phyloP scores from a whole-genome alignment of 1,139 yeast species.

The Zygotorulaspora mrakii region DNA sequence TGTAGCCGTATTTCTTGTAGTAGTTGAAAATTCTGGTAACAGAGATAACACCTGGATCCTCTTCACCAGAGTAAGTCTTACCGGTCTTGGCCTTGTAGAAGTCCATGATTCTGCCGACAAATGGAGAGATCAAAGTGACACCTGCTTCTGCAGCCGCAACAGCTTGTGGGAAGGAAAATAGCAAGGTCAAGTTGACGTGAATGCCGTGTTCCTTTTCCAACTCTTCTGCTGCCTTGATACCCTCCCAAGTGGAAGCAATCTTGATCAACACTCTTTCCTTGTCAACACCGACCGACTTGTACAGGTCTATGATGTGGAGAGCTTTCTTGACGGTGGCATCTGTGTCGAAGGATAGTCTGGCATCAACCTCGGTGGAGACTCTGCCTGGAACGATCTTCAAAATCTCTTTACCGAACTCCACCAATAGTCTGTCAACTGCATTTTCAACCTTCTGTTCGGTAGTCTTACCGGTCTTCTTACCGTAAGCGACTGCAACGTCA shows the following conservation, averaged over 20 bases:
- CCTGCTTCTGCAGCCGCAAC: slow-evolving; percentile 99
- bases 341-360: slow-evolving; percentile 92
- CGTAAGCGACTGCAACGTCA: slow-evolving; percentile 86
- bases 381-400: slow-evolving; percentile 96
- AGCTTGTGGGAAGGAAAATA: slow-evolving; percentile 95
- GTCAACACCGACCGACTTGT: slow-evolving; percentile 75
- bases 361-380: slow-evolving; percentile 98
- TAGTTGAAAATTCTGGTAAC: slow-evolving; percentile 89
- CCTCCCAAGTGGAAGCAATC: slow-evolving; percentile 98
- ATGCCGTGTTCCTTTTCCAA: slow-evolving; percentile 86
- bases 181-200: slow-evolving; percentile 92
- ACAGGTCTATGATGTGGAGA: slow-evolving; percentile 75
- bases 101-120: slow-evolving; percentile 98
- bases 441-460: slow-evolving; percentile 62
- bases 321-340: slow-evolving; percentile 93
- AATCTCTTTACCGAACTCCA: slow-evolving; percentile 94
- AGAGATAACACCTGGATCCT: slow-evolving; percentile 94
- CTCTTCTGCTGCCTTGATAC: slow-evolving; percentile 97
- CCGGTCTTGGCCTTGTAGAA: slow-evolving; percentile 98
- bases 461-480: slow-evolving; percentile 55
- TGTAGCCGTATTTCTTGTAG: slow-evolving; percentile 95
- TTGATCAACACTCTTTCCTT: slow-evolving; percentile 92
- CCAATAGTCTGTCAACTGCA: slow-evolving; percentile 89
- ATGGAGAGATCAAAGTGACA: slow-evolving; percentile 94
- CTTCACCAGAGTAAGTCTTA: slow-evolving; percentile 69